Conservation (phyloP, 78 protist genomes). For the Mastigamoeba balamuthi region DNA sequence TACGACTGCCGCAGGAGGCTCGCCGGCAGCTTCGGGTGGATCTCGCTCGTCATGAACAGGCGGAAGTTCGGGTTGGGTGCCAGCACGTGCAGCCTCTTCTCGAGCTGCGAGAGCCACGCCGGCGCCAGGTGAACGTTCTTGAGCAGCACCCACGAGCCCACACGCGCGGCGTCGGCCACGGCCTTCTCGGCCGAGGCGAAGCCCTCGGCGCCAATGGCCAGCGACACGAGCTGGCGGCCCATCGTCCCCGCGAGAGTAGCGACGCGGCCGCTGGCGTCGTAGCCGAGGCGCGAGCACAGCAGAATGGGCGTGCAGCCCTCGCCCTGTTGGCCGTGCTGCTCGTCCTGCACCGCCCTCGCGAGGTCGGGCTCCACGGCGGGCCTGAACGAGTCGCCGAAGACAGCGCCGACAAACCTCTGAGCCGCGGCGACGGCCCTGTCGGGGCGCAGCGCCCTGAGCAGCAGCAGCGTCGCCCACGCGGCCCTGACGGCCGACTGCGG, state of each 20-base stretch:
- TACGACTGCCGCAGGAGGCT: slow-evolving; percentile 70
- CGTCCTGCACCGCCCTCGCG: slow-evolving; percentile 29
- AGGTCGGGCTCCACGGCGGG: slow-evolving; percentile 33
- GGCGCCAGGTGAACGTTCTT: slow-evolving; percentile 96
- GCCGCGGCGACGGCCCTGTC: slow-evolving; percentile 44
- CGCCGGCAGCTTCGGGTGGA: slow-evolving; percentile 75
- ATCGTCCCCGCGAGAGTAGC: slow-evolving; percentile 24
- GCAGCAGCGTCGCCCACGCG: slow-evolving; percentile 13
- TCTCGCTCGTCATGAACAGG: slow-evolving; percentile 85
- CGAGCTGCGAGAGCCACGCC: slow-evolving; percentile 77
- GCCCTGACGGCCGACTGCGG: background rate
- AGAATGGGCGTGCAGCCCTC: slow-evolving; percentile 58
- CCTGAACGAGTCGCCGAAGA: slow-evolving; percentile 59
- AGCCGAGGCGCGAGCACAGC: slow-evolving; percentile 80
- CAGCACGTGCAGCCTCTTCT: slow-evolving; percentile 75
- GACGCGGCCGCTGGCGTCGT: slow-evolving; percentile 70
- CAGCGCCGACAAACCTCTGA: slow-evolving; percentile 14
- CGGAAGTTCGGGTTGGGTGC: slow-evolving; percentile 69
- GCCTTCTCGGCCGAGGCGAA: slow-evolving; percentile 75
- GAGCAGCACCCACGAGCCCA: slow-evolving; percentile 90
- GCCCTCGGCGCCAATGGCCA: slow-evolving; percentile 97
- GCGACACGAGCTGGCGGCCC: background rate
- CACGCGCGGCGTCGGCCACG: slow-evolving; percentile 57
- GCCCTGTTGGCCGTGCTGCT: slow-evolving; percentile 5
- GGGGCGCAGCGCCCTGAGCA: slow-evolving; percentile 68